Evolutionary conservation across 306 rosid genomes (phyloP).

Genomic region (Mimosa bimucronata): DNA sequence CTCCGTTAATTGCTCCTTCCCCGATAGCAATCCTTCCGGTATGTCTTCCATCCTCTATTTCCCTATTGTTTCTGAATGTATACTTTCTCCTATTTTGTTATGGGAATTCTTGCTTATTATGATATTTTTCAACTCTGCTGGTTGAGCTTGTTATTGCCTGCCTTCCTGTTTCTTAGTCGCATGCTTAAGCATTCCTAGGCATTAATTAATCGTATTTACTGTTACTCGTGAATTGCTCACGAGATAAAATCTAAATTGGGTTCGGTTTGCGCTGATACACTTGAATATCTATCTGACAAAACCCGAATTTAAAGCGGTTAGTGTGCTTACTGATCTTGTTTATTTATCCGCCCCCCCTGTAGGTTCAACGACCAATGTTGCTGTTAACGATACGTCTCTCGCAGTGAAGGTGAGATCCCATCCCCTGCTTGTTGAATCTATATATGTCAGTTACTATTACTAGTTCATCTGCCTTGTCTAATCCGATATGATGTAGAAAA

Average conservation of each 20-base stretch:
- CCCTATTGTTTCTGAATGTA: background rate
- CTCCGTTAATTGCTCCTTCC: constrained; percentile 38
- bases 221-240: background rate
- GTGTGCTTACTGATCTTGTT: background rate
- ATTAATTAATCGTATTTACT: background rate
- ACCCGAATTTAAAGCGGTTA: background rate
- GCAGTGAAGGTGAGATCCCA: constrained; percentile 64
- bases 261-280: background rate
- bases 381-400: constrained; percentile 51
- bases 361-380: constrained; percentile 47
- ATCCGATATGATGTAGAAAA: background rate
- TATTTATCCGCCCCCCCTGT: background rate
- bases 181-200: background rate
- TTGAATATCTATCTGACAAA: background rate
- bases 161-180: background rate
- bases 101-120: background rate
- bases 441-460: background rate
- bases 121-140: background rate
- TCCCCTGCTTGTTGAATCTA: constrained; percentile 27
- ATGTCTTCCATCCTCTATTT: constrained; percentile 13
- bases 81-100: too few species aligned
- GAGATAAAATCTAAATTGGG: background rate
- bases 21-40: constrained; percentile 45
- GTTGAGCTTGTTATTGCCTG: background rate
- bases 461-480: background rate